These are phyloP conservation scores for Funneliformis caledonium DNA, from an alignment of 371 early-diverging fungal genomes.

Conservation along the genomic window DNA sequence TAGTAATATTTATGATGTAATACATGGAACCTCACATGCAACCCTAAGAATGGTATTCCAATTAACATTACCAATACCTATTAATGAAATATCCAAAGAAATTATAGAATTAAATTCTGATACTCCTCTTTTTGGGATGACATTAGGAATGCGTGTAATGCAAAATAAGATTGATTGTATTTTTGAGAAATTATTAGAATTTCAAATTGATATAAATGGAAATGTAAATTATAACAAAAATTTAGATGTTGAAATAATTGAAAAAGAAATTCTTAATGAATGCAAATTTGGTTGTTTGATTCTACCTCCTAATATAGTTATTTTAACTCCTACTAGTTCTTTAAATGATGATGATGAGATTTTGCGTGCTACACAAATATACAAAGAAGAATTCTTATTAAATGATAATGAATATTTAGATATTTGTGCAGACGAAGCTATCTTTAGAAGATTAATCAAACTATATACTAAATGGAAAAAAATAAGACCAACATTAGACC, in stretches of 20 bases:
- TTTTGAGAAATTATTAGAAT: neutral
- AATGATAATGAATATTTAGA: neutral
- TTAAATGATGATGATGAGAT: no score
- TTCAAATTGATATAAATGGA: neutral
- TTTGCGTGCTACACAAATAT: no score
- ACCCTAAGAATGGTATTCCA: slow-evolving; percentile 22
- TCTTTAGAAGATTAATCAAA: no score
- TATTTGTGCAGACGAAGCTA: neutral
- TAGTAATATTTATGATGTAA: no score
- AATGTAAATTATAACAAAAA: no score
- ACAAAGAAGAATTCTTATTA: neutral
- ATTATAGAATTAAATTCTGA: neutral
- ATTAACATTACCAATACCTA: neutral
- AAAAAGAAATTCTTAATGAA: neutral
- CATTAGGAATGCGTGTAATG: neutral
- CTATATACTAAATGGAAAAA: no score
- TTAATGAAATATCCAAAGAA: neutral
- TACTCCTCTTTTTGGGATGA: neutral
- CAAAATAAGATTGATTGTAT: neutral
- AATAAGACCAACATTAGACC: neutral
- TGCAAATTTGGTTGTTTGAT: neutral
- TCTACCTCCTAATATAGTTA: slow-evolving; percentile 2
- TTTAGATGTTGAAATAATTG: no score
- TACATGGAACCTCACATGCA: no score
- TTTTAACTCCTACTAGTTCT: no score